Base-by-base conservation (phyloP, 148 eudicot species). In the Tetragonia tetragonoides region DNA sequence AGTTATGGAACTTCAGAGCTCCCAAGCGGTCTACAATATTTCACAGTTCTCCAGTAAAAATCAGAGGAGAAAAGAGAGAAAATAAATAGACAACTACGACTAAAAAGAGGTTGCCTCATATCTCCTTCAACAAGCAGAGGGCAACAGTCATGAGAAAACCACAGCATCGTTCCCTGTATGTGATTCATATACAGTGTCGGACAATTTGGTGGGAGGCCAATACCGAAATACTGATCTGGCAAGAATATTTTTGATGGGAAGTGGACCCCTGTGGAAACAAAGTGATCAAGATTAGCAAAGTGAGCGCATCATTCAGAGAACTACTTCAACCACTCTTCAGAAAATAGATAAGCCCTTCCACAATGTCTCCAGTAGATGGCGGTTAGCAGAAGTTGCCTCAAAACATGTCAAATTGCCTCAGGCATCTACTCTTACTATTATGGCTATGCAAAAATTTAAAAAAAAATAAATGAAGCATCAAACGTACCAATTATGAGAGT, bases 401-500 rank as follows among this genome's bases (percentile, higher is more conserved):
- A 67, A 16, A 5, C 24, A 60, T 60, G n/a, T 6, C 16, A 5
- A 28, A 28, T 28, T 28, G 34, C 34, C 34, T 28, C 34, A 28
- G 34, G 34, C 1, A 28, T 28, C 34, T 28, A 28, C 34, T 28
- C 34, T 28, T 28, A 28, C 34, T 28, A 28, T 28, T 28, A 28
- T 28, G 34, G 34, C 34, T 28, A 28, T 1, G 1, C 34, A 28
- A 28, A 28, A 28, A 0, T 28, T 28, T 28, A 28, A 28, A 28
- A 28, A 28, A 28, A 28, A 28, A 28, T 28, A 57, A 68, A 16
- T 15, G n/a, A 38, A 62, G 75, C 38, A 28, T 75, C 0, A 24
- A 24, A 39, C 39, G 83, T 88, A 94, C 98, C 98, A 94, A 76
- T 90, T 87, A 75, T 90, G 97, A 34, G 98, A 94, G 83, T 92